Evolutionary conservation across 495 filamentous ascomycete genomes (phyloP).

Genomic region (Aspergillus nidulans): DNA sequence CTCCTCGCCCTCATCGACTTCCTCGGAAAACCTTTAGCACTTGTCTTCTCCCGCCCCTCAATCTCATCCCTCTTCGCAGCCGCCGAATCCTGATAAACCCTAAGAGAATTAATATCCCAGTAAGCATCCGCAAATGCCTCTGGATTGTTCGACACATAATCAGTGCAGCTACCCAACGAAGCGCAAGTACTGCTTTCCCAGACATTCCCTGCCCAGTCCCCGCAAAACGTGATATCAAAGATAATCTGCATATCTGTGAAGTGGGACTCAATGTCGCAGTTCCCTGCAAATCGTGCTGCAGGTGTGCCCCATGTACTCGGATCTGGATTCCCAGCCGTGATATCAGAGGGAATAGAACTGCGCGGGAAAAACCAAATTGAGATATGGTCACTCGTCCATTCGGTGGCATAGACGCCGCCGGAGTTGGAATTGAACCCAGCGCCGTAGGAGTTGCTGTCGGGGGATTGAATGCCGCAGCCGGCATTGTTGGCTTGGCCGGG

Average conservation of each 20-base stretch:
- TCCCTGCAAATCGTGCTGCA: slow-evolving; percentile 52
- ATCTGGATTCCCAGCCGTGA: slow-evolving; percentile 46
- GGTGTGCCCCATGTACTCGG: slow-evolving; percentile 58
- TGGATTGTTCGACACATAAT: slow-evolving; percentile 61
- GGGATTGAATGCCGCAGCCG: slow-evolving; percentile 48
- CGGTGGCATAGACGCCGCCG: slow-evolving; percentile 61
- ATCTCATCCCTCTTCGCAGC: neutral
- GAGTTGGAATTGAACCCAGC: slow-evolving; percentile 50
- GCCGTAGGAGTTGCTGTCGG: slow-evolving; percentile 45
- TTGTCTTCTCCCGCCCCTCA: neutral
- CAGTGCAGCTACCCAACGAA: slow-evolving; percentile 48
- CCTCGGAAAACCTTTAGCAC: neutral
- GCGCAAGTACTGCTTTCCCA: slow-evolving; percentile 30
- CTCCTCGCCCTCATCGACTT: neutral
- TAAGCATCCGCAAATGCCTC: slow-evolving; percentile 56
- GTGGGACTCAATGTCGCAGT: slow-evolving; percentile 56
- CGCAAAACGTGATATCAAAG: slow-evolving; percentile 66
- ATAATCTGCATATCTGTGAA: slow-evolving; percentile 63
- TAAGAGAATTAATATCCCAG: slow-evolving; percentile 63
- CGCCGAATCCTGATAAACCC: slow-evolving; percentile 48
- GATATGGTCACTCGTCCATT: slow-evolving; percentile 58
- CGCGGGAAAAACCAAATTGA: slow-evolving; percentile 58
- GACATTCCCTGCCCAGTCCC: slow-evolving; percentile 55
- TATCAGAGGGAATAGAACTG: slow-evolving; percentile 47
- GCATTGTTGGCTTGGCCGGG: slow-evolving; percentile 41